Base-by-base conservation (phyloP, 805 yeast genomes). In the Wickerhamiella spandovensis region DNA sequence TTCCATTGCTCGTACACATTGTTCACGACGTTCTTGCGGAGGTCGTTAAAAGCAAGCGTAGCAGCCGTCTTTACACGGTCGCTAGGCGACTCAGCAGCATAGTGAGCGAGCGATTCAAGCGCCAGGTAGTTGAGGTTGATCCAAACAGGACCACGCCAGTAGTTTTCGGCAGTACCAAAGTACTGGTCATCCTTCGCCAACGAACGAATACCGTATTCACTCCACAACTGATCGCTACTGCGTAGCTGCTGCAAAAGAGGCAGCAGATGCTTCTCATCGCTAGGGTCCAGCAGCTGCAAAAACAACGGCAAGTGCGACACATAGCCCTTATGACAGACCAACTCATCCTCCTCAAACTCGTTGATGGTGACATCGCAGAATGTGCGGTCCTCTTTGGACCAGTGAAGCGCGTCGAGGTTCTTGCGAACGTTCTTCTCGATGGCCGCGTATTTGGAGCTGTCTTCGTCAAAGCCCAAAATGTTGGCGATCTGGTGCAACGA, bases 111-210 rank as follows among this genome's bases (percentile, higher is more conserved):
- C 4, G 84, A 75, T 48, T 87, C 92, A 43, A 92, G 69, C 4
- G 81, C 71, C 64, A 92, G 68, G 61, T 87, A 90, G 68, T 92
- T 92, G 61, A 92, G 84, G 64, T 88, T 84, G 58, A 88, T 72
- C 97, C 97, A 92, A 24, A 92, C 73, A 18, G 94, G 86, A 1
- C 96, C 92, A 55, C 95, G 76, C 98, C 98, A 92, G 68, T 92
- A 92, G 65, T 90, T 81, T 61, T 92, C 98, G 7, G 75, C 90
- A 0, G 81, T 76, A 50, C 83, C 83, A 67, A 82, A 92, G 52
- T 61, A 68, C 20, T 69, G 68, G 58, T 84, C 89, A 5, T 72
- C 58, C 58, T 78, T 79, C 0, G 95, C 84, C 37, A 92, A 68
- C 0, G 95, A 84, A 54, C 95, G 72, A 37, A 92, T 70, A 13